Base-by-base conservation (phyloP, 2,329 filamentous ascomycete genomes). In the Aspergillus melleus region DNA sequence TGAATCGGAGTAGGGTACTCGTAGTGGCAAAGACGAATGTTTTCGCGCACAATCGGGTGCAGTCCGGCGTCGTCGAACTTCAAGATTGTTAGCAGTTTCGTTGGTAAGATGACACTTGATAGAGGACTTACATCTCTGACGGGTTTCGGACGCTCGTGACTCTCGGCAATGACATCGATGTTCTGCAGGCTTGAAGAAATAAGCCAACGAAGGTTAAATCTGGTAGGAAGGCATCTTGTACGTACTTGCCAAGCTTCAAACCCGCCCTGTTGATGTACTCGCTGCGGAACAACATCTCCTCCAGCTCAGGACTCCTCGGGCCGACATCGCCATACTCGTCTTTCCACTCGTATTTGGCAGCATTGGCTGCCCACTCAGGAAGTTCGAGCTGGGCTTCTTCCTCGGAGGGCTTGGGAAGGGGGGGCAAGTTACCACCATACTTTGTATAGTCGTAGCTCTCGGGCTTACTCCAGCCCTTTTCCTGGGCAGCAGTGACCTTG, bases 311-410 rank as follows among this genome's bases (percentile, higher is more conserved):
- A 55, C 88, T 84, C 53, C 80, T 81, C 0, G 92, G 92, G 6
- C 89, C 94, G 56, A 99, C 81, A 46, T 98, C 94, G 2, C 94
- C 95, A 66, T 84, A 90, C 2, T 96, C 91, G 11, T 92, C 92
- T 19, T 87, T 83, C 90, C 90, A 98, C 70, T 93, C 86, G 68
- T 98, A 98, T 49, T 90, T 81, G 0, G 72, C 77, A n/a, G 86
- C 88, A 57, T 84, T 84, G 42, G 80, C 79, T 54, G 81, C 79
- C 85, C 81, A 86, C 6, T 76, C 72, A 14, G 71, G 70, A n/a
- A 68, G 61, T 3, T 72, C 67, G 49, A 66, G 22, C 22, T 63
- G 61, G 1, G 36, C 19, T 46, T 49, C 61, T 29, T 68, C 63
- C 6, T 68, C 66, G 16, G 57, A 61, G 54, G 66, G 60, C 39